phyloP scores from a whole-genome alignment of 148 eudicot genomes.

The Pouteria glomerata region DNA sequence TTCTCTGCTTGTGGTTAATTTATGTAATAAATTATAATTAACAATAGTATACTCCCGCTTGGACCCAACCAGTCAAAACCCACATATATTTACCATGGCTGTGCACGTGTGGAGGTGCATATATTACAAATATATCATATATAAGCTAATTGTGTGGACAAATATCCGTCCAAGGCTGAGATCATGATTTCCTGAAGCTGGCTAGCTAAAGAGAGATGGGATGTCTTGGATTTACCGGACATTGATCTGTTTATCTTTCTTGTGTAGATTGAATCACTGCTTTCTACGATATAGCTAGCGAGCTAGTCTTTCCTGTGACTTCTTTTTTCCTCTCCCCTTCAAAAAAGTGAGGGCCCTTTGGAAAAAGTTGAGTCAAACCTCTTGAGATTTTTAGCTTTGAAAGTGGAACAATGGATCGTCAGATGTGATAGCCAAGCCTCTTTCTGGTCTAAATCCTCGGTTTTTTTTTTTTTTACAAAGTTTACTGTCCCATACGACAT shows the following conservation, averaged over 20 bases:
- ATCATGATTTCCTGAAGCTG: not conserved
- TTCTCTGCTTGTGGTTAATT: no score
- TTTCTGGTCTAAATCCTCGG: no score
- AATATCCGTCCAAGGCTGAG: not conserved
- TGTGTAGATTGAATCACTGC: slow-evolving; percentile 7
- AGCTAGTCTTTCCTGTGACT: not conserved
- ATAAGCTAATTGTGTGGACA: not conserved
- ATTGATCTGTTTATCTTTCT: not conserved
- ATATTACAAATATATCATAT: not conserved
- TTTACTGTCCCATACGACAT: not conserved
- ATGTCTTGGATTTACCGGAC: not conserved
- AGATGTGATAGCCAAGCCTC: no score
- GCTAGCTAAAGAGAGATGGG: not conserved
- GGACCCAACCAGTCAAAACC: no score
- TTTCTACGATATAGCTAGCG: no score
- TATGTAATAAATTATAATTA: no score
- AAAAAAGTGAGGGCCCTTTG: not conserved
- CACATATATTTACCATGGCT: not conserved
- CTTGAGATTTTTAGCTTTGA: slow-evolving; percentile 8
- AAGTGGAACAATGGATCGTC: slow-evolving; percentile 7
- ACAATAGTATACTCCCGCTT: no score
- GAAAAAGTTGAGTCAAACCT: not conserved
- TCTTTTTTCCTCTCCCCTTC: not conserved
- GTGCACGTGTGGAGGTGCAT: not conserved
- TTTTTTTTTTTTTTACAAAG: no score